These are phyloP conservation scores for Exutisphaerella laricina DNA, from an alignment of 2,329 filamentous ascomycete species.

Conservation along the genomic window DNA sequence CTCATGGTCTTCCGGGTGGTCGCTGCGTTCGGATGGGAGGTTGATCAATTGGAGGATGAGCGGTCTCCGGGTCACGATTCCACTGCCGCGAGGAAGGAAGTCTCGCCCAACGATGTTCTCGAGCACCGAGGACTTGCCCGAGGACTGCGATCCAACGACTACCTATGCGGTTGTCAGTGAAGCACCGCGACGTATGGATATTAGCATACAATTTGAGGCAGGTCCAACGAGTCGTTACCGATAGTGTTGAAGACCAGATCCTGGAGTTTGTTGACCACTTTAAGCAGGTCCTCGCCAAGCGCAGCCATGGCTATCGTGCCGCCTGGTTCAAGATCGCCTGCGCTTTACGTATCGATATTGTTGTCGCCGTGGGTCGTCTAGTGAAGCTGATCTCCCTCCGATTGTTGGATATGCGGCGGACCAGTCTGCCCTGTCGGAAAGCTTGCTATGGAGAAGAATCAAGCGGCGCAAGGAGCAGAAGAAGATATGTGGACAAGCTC, in stretches of 20 bases:
- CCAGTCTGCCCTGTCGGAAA: too few species aligned
- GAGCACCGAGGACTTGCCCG: conserved; percentile 95
- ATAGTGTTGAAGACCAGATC: conserved; percentile 99
- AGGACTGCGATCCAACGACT: conserved; percentile 96
- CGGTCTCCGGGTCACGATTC: conserved; percentile 90
- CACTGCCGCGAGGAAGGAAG: conserved; percentile 91
- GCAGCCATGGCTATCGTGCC: conserved; percentile 65
- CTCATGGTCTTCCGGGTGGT: conserved; percentile 61
- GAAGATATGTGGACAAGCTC: too few species aligned
- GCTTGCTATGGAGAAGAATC: too few species aligned
- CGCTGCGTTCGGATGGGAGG: conserved; percentile 67
- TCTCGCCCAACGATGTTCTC: conserved; percentile 98
- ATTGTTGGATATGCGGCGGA: too few species aligned
- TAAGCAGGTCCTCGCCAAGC: conserved; percentile 90
- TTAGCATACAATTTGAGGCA: conserved; percentile 85
- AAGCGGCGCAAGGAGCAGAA: too few species aligned
- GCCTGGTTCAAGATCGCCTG: too few species aligned
- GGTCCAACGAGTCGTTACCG: conserved; percentile 93
- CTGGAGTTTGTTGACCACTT: conserved; percentile 96
- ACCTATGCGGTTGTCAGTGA: conserved; percentile 55
- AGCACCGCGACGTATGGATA: neutral
- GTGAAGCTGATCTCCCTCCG: too few species aligned
- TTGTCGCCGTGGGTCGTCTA: too few species aligned
- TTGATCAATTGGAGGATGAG: conserved; percentile 98
- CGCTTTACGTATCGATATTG: too few species aligned